phyloP scores from a whole-genome alignment of 257 asterid species.

The Ilex asprella region DNA sequence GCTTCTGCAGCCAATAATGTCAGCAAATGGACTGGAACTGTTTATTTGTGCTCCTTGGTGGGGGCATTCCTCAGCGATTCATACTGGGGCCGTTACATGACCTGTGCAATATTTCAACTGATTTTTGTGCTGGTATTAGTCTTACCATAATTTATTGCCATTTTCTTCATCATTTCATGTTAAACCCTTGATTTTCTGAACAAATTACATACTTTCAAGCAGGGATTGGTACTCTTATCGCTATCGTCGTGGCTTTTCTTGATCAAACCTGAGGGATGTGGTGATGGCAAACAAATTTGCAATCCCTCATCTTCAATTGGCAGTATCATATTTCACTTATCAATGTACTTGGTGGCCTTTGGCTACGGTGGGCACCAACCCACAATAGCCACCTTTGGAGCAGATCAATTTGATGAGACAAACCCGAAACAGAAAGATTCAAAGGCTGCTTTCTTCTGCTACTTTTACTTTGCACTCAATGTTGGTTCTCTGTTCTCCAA shows the following conservation, averaged over 20 bases:
- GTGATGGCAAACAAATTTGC: constrained; percentile 33
- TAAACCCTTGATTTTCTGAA: background rate
- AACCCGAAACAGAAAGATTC: constrained; percentile 6
- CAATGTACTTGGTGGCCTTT: constrained; percentile 14
- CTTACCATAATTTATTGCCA: too few species aligned
- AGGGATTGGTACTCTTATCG: constrained; percentile 66
- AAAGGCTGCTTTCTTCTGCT: constrained; percentile 13
- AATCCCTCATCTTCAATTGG: constrained; percentile 17
- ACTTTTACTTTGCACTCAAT: constrained; percentile 15
- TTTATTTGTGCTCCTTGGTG: constrained; percentile 61
- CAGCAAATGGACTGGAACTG: constrained; percentile 85
- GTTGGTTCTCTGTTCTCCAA: constrained; percentile 14
- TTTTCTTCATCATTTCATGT: background rate
- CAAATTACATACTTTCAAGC: background rate
- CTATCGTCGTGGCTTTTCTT: constrained; percentile 47
- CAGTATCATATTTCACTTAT: background rate
- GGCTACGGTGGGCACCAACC: constrained; percentile 20
- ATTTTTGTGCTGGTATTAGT: constrained; percentile 47
- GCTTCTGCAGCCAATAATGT: constrained; percentile 77
- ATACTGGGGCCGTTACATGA: constrained; percentile 71
- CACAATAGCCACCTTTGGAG: constrained; percentile 15
- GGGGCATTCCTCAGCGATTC: constrained; percentile 91
- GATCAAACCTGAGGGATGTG: constrained; percentile 62
- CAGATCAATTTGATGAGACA: constrained; percentile 19
- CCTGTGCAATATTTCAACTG: constrained; percentile 65